Evolutionary conservation across 2,329 filamentous ascomycete genomes (phyloP).

Genomic region (Rugonectria rugulosa): DNA sequence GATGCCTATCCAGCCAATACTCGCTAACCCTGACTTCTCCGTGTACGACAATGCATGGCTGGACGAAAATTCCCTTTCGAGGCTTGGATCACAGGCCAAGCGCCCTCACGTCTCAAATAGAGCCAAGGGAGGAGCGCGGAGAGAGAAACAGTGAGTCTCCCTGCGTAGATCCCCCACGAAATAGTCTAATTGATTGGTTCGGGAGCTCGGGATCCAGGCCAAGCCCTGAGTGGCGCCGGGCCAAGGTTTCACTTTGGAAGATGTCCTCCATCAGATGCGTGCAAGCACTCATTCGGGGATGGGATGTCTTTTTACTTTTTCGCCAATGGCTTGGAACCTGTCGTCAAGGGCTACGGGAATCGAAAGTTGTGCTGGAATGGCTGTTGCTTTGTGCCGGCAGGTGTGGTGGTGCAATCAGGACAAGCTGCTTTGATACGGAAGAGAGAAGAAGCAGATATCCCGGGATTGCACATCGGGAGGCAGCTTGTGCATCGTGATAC

Average conservation of each 20-base stretch:
- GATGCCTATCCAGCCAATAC: not conserved
- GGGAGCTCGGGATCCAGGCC: not conserved
- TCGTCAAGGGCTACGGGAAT: constrained; percentile 3
- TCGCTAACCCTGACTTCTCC: not conserved
- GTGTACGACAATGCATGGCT: not conserved
- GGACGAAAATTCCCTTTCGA: not conserved
- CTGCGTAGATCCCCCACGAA: not conserved
- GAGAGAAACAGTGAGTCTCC: constrained; percentile 2
- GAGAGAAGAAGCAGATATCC: too few relatives aligned
- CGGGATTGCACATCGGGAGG: too few relatives aligned
- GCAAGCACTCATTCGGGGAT: not conserved
- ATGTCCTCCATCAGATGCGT: not conserved
- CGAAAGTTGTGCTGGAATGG: not conserved
- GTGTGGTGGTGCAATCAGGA: not conserved
- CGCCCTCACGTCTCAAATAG: too few relatives aligned
- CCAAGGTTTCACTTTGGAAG: not conserved
- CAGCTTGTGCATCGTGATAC: too few relatives aligned
- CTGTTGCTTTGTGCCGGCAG: too few relatives aligned
- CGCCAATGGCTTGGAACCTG: constrained; percentile 3
- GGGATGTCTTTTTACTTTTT: constrained; percentile 5
- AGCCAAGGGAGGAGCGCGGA: constrained; percentile 10
- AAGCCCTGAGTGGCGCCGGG: constrained; percentile 4
- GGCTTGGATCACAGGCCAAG: constrained; percentile 10
- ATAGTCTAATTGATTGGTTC: constrained; percentile 6
- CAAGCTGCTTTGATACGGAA: not conserved